Evolutionary conservation across 331 rosid species (phyloP), one percentile per base, ranked within the genome.

Genomic region (Pyrus hybrid): DNA sequence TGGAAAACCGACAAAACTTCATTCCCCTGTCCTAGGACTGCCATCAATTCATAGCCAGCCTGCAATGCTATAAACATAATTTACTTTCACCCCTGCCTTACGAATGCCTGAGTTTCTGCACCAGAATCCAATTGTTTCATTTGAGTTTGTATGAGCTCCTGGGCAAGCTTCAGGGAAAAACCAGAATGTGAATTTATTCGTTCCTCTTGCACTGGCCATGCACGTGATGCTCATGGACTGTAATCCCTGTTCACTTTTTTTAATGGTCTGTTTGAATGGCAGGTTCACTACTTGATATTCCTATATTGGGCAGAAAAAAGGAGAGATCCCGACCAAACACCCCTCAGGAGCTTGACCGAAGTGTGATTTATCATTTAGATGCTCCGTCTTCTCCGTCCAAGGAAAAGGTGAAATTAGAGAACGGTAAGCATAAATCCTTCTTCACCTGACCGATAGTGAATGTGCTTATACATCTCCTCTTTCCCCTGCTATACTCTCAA

Each of bases 281-380:
- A 91, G 98, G 91, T 43, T 81, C 86, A 21, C 20, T 74, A n/a
- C 71, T 84, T 71, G 76, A 79, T 77, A 4, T 87, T 73, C 83
- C 92, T 60, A 70, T 73, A 47, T 75, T 86, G 73, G 86, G 85
- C 45, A 81, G 81, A 75, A 79, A 64, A 80, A 87, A 74, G 77
- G 89, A 87, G 84, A 23, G 77, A 77, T 86, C 93, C 45, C 88
- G 56, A 71, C 88, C 93, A 78, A 82, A 81, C 75, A 80, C 90
- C 26, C 88, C 93, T 60, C 72, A 77, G 33, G 81, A 82, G 72
- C 72, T 51, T 64, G 89, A 80, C 82, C 77, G 75, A 13, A 84
- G 85, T 65, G 74, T 65, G n/a, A 78, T 73, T 65, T 79, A 80
- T 76, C 66, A 73, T 49, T 79, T 83, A 12, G 92, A 88, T 72